A percentile compares a stretch with the other conserved stretches of the same genome.
Evolutionary conservation across 805 yeast genomes (phyloP).

Genomic region (Candida schatavii): DNA sequence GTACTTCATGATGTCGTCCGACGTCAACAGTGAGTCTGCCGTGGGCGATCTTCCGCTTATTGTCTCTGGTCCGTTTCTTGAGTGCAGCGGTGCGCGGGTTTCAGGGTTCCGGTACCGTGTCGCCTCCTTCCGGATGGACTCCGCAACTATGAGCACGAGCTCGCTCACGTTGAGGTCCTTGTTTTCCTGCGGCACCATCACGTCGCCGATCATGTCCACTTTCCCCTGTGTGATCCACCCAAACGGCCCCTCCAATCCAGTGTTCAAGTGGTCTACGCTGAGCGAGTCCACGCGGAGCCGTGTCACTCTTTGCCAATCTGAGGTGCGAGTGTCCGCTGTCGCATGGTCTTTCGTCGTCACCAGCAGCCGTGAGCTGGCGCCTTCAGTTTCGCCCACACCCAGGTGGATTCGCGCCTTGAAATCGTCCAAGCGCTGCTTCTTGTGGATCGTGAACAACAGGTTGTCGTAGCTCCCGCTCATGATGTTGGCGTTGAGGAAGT

Average conservation of each 20-base stretch:
- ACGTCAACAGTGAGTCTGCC: conserved; percentile 2
- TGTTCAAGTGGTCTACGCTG: conserved; percentile 82
- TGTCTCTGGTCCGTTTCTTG: neutral
- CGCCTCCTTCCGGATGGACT: conserved; percentile 48
- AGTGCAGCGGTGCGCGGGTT: neutral
- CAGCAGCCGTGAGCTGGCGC: no score
- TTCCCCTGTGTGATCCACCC: conserved; percentile 95
- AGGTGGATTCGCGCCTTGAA: conserved; percentile 21
- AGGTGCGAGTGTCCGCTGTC: conserved; percentile 8
- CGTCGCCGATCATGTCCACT: conserved; percentile 92
- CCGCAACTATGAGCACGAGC: conserved; percentile 46
- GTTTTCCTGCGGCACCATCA: conserved; percentile 69
- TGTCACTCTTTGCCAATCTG: conserved; percentile 49
- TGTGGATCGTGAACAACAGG: conserved; percentile 88
- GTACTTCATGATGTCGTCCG: conserved; percentile 43
- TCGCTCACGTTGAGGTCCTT: conserved; percentile 49
- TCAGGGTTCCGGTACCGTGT: conserved; percentile 36
- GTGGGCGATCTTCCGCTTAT: conserved; percentile 15
- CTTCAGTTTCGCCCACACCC: neutral
- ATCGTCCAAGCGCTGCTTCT: conserved; percentile 59
- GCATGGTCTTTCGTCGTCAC: conserved; percentile 17
- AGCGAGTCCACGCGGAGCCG: conserved; percentile 82
- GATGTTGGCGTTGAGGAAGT: conserved; percentile 76
- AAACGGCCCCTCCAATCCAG: conserved; percentile 90
- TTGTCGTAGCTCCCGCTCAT: conserved; percentile 92